A percentile compares a stretch with the other conserved stretches of the same genome.
These are phyloP conservation scores for Podospora bellae-mahoneyi DNA, from an alignment of 495 filamentous ascomycete species.

Conservation along the genomic window DNA sequence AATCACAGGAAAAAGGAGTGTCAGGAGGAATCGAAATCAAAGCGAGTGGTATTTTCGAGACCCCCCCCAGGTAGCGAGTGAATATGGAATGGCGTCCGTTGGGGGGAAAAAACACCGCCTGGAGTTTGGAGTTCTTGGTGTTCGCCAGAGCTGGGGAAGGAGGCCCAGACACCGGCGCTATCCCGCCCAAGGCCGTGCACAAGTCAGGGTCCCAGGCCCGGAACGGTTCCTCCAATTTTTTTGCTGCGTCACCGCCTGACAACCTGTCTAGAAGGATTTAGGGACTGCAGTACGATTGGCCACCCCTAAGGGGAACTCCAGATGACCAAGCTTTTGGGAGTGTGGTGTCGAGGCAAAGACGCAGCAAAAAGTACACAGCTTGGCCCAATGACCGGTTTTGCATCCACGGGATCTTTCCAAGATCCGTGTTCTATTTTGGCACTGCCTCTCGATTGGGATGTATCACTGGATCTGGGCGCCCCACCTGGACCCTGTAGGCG, in stretches of 20 bases:
- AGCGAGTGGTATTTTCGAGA: constrained; percentile 15
- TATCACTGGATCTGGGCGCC: constrained; percentile 8
- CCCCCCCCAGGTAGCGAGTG: not conserved
- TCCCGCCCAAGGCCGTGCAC: not conserved
- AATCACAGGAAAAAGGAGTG: constrained; percentile 11
- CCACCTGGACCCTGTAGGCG: constrained; percentile 10
- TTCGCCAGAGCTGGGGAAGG: not conserved
- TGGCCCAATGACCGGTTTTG: constrained; percentile 7
- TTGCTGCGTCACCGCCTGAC: constrained; percentile 1
- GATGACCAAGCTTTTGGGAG: not conserved
- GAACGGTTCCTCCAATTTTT: not conserved
- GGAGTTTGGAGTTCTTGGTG: not conserved
- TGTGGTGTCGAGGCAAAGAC: not conserved
- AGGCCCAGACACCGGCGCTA: not conserved
- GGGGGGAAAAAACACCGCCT: not conserved
- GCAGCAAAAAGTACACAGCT: not conserved
- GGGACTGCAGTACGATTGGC: not conserved
- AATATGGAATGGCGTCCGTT: not conserved
- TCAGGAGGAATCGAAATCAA: constrained; percentile 15
- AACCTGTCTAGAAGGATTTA: not conserved
- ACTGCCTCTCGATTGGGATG: constrained; percentile 19
- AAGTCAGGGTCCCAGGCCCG: not conserved
- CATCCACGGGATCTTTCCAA: not conserved
- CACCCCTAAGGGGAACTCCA: not conserved
- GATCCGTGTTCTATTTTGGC: constrained; percentile 17